Base-by-base conservation (phyloP, 2,329 filamentous ascomycete genomes). In the Cladorrhinum sp. region DNA sequence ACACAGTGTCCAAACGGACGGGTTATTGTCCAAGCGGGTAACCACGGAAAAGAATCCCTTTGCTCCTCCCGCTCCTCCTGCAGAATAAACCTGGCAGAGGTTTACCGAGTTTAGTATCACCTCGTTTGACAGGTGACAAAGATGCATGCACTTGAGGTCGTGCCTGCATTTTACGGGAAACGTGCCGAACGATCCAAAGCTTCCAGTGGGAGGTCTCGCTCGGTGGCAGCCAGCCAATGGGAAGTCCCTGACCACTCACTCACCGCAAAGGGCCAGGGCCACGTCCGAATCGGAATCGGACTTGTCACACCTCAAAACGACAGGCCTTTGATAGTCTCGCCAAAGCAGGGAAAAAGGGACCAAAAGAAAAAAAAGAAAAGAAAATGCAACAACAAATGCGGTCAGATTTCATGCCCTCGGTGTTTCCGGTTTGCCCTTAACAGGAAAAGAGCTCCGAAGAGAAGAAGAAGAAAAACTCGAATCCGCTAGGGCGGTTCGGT, bases 401-500 rank as follows among this genome's bases (percentile, higher is more conserved):
- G 18, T 46, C n/a, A 46, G 42, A 14, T 21, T 14, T 18, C 10
- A 20, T 21, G 3, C 10, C 18, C n/a, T 46, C 42, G 42, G 42
- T 20, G 42, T 20, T 21, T 46, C 42, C 42, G 42, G n/a, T 18
- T 14, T 46, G 10, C 7, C 42, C 18, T 20, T 3, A 46, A 20
- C 8, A 46, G 42, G 42, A 46, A 46, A 46, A 46, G n/a, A 9
- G n/a, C 3, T 18, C 3, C 42, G 42, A 30, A 28, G 4, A 28
- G 26, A 4, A 28, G 9, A 4, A 28, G 9, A 28, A 28, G 4
- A 9, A 9, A 28, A 28, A 26, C 53, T 55, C 39, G 54, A 49
- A 49, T 23, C 54, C 54, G 24, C 54, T 49, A 9, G 23, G 54
- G 39, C 24, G 54, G 54, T 57, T 57, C 54, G 53, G 53, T 36